Evolutionary conservation across 164 flowering plant genomes (phyloP).

Genomic region (Aristolochia contorta): DNA sequence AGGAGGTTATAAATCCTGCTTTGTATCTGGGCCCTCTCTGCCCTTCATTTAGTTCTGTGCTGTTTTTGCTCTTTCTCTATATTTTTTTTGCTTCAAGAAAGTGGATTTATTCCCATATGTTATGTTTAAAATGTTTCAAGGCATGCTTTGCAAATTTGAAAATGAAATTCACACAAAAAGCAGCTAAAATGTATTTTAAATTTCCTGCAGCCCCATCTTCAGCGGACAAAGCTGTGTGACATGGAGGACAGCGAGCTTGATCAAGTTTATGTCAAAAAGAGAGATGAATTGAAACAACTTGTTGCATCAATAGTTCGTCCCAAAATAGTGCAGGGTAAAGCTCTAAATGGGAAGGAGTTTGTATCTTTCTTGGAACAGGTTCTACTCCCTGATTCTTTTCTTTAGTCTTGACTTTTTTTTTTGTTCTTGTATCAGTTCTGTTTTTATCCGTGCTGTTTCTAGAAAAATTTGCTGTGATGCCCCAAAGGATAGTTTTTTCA

Average conservation of each 20-base stretch:
- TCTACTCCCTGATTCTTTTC: slow-evolving; percentile 4
- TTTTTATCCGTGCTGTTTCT: background rate
- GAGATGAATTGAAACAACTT: slow-evolving; percentile 73
- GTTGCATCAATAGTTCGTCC: slow-evolving; percentile 72
- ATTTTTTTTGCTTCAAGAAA: no score
- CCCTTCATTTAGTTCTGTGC: no score
- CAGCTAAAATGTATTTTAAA: no score
- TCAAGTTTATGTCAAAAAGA: slow-evolving; percentile 58
- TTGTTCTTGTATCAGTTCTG: background rate
- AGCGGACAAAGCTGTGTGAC: slow-evolving; percentile 96
- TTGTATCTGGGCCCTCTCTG: no score
- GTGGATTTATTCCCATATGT: no score
- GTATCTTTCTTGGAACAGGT: slow-evolving; percentile 92
- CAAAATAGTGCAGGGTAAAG: slow-evolving; percentile 91
- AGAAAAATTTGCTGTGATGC: no score
- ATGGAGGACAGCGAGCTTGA: slow-evolving; percentile 90
- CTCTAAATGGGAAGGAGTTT: slow-evolving; percentile 84
- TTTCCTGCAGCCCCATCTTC: slow-evolving; percentile 82
- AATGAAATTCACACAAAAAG: no score
- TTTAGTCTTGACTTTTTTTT: background rate
- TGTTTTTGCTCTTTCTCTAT: no score
- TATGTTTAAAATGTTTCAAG: no score
- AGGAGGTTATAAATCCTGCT: no score
- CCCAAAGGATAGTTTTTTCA: no score
- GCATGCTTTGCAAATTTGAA: no score